Base-by-base conservation (phyloP, 163 green algal genomes). In the Smithsoniella earleae region DNA sequence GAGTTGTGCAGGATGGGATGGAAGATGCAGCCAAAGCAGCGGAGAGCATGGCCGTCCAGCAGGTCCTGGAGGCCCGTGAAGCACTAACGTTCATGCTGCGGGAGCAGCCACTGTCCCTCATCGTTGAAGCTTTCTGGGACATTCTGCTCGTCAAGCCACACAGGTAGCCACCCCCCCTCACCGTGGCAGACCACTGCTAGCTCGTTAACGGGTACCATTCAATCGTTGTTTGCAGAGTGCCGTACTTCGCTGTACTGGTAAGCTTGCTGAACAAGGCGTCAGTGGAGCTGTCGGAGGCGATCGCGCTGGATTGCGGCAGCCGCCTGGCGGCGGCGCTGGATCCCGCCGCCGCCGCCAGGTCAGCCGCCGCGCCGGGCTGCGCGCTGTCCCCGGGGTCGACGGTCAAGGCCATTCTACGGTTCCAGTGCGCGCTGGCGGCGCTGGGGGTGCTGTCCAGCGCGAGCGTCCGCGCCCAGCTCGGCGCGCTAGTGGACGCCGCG, bases 191-290 rank as follows among this genome's bases (percentile, higher is more conserved):
- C 30, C 13, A 6, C 52, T 65, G 52, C 52, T 33, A 8, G 52
- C 13, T 8, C 25, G 20, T 49, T 13, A 49, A 49, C 40, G 13
- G 40, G 10, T 49, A 49, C 40, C 40, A 49, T 49, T 49, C 40
- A 49, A 49, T 49, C 10, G 40, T 13, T 22, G 40, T 13, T 49
- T 49, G 40, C 10, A 13, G 40, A 49, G 40, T 49, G 40, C 55
- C 55, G 13, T 66, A 43, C 55, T 66, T 66, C 22, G 55, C 55
- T 38, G 55, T 66, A 4, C 25, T 66, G 22, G 55, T 66, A 28
- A 66, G 55, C 10, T 31, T 66, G 10, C 13, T 66, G 13, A 66
- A 66, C 22, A 30, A 34, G 3, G 43, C 55, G 43, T 30, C 55
- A 43, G 55, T 66, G 25, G 10, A 66, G 55, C 30, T 31, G 43